Evolutionary conservation across 352 stramenopile species (phyloP).

Genomic region (Blastocystis sp.): DNA sequence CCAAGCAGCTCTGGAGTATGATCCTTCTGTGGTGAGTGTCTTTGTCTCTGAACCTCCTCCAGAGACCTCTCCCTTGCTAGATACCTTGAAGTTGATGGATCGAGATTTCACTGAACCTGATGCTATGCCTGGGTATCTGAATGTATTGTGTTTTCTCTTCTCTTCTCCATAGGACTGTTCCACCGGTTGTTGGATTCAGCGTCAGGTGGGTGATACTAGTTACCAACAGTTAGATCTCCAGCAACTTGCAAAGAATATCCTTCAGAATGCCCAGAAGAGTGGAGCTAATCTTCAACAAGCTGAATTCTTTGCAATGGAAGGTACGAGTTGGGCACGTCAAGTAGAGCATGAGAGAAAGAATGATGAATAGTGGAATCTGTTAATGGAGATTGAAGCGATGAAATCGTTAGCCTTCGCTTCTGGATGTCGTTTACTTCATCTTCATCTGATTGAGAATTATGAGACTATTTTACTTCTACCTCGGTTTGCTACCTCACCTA

Average conservation of each 20-base stretch:
- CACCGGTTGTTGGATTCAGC: constrained; percentile 12
- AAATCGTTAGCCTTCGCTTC: constrained; percentile 7
- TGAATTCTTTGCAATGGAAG: not conserved
- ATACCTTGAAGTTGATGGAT: not conserved
- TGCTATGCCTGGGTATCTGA: constrained; percentile 33
- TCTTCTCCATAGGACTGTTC: constrained; percentile 17
- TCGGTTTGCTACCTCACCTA: constrained; percentile 1
- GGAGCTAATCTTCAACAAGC: not conserved
- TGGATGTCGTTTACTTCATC: constrained; percentile 13
- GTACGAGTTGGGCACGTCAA: not conserved
- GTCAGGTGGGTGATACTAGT: not conserved
- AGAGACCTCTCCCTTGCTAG: constrained; percentile 10
- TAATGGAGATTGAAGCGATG: constrained; percentile 18
- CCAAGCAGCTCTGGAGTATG: constrained; percentile 7
- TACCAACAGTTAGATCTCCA: constrained; percentile 33
- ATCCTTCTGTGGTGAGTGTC: not conserved
- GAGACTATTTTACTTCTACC: constrained; percentile 2
- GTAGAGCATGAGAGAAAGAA: not conserved
- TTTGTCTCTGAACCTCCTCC: not conserved
- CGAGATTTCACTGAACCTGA: not conserved
- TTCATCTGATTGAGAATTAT: constrained; percentile 15
- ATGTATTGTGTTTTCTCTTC: not conserved
- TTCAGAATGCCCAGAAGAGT: not conserved
- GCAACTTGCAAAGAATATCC: constrained; percentile 1
- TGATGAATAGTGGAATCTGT: constrained; percentile 14